Conservation (phyloP, 441 rosid genomes). For the Rhodomyrtus psidioides region DNA sequence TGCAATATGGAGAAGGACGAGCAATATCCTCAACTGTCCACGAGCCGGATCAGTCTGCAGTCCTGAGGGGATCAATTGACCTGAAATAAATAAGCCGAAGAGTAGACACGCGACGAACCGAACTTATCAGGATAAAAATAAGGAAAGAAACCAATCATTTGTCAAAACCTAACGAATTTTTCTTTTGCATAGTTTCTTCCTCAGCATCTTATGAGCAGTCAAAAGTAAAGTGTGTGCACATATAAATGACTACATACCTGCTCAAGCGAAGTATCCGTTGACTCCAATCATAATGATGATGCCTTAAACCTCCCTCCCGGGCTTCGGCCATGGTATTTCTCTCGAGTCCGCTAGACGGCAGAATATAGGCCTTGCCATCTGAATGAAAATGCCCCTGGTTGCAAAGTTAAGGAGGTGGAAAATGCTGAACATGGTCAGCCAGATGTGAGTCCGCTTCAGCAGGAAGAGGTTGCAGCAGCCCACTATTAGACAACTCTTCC, state of each 20-base stretch:
- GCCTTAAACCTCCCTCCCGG: not conserved
- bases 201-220: not conserved
- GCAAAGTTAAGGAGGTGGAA: conserved; percentile 13
- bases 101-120: not conserved
- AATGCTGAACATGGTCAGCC: conserved; percentile 14
- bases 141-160: not conserved
- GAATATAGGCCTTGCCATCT: not conserved
- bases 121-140: not conserved
- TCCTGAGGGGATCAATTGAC: not conserved
- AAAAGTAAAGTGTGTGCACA: not conserved
- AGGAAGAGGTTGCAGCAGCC: conserved; percentile 35
- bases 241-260: not conserved
- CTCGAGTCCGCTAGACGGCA: not conserved
- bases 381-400: not conserved
- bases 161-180: not conserved
- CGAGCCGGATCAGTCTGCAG: not conserved
- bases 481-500: conserved; percentile 46
- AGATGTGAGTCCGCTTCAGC: conserved; percentile 22
- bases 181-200: not conserved
- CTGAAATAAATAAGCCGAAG: not conserved
- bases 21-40: not conserved
- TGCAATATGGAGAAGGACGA: not conserved
- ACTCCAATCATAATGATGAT: not conserved
- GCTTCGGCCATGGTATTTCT: not conserved
- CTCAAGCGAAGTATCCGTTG: not conserved